Conservation (phyloP, 2,329 filamentous ascomycete genomes). For the Shiraia sp. region DNA sequence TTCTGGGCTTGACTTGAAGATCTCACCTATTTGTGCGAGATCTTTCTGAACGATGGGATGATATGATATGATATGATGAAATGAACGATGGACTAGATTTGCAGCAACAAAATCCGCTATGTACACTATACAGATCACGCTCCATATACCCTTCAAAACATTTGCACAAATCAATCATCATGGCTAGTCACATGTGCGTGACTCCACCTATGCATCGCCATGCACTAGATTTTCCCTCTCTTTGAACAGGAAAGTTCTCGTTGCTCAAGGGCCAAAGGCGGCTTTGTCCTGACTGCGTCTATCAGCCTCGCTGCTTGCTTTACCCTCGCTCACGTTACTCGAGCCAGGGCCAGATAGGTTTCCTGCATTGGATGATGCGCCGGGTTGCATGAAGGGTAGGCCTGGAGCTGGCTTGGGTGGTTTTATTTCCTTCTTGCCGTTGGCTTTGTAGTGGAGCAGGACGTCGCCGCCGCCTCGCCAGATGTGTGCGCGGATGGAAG, state of each 20-base stretch:
- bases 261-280: conserved; percentile 21
- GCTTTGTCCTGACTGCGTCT: conserved; percentile 24
- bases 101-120: neutral
- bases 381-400: conserved; percentile 12
- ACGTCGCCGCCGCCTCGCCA: conserved; percentile 97
- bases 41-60: too few relatives aligned
- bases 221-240: too few relatives aligned
- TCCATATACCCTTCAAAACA: neutral
- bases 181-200: too few relatives aligned
- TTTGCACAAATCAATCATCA: conserved; percentile 3
- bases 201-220: too few relatives aligned
- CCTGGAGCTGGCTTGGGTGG: conserved; percentile 22
- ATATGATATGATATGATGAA: neutral
- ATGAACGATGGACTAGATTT: neutral
- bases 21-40: too few relatives aligned
- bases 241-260: too few relatives aligned
- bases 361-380: conserved; percentile 7
- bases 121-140: conserved; percentile 1
- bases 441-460: conserved; percentile 85
- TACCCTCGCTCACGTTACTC: conserved; percentile 36
- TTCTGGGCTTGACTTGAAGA: conserved; percentile 20
- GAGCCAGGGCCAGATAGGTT: conserved; percentile 14
- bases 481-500: conserved; percentile 85
- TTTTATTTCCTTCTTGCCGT: conserved; percentile 72
- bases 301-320: conserved; percentile 36